These are phyloP conservation scores for Rhinocladiella similis DNA, from an alignment of 2,329 filamentous ascomycete genomes.

Conservation along the genomic window DNA sequence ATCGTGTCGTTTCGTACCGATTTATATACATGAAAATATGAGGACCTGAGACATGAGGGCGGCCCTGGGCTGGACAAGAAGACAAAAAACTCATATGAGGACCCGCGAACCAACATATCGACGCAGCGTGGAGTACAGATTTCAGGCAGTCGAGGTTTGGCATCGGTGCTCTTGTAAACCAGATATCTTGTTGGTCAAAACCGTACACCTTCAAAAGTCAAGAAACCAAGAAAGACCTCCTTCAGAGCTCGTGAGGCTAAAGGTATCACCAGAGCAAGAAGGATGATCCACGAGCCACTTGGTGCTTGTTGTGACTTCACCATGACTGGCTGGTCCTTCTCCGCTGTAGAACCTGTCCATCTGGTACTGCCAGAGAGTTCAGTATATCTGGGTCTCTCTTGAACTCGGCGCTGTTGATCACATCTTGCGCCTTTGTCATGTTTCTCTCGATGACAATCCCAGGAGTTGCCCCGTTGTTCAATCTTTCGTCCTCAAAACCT, in stretches of 20 bases:
- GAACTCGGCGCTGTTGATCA: conserved; percentile 32
- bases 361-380: conserved; percentile 30
- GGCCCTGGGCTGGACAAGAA: too few relatives aligned
- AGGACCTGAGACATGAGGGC: too few relatives aligned
- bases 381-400: conserved; percentile 31
- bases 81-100: neutral
- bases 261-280: too few relatives aligned
- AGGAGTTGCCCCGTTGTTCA: conserved; percentile 16
- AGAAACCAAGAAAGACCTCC: too few relatives aligned
- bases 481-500: conserved; percentile 6
- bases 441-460: conserved; percentile 34
- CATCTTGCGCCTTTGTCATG: conserved; percentile 30
- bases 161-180: neutral
- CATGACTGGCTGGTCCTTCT: conserved; percentile 27
- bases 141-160: neutral
- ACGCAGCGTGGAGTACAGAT: neutral
- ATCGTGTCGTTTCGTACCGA: neutral
- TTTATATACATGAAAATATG: too few relatives aligned
- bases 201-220: too few relatives aligned
- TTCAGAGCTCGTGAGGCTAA: too few relatives aligned
- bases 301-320: conserved; percentile 1
- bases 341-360: conserved; percentile 26
- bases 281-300: too few relatives aligned
- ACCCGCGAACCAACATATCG: neutral
- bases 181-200: too few relatives aligned